Conservation (phyloP, 371 early-diverging fungal species). For the Dichotomocladium elegans region DNA sequence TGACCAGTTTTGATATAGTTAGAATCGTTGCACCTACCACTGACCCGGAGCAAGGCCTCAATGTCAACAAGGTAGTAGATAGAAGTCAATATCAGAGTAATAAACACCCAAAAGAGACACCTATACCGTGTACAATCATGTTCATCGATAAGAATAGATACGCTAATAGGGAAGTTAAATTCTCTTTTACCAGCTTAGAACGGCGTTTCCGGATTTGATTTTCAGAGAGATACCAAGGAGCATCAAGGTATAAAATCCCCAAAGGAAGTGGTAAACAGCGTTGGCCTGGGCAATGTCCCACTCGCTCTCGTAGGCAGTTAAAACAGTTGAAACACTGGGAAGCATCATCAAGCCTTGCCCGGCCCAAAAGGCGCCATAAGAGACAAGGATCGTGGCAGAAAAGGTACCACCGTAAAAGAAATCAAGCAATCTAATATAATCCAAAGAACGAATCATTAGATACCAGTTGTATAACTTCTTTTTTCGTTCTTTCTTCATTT, state of each 20-base stretch:
- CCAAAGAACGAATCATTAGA: no score
- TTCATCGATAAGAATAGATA: not conserved
- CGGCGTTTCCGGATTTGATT: slow-evolving; percentile 24
- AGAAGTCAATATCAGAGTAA: slow-evolving; percentile 3
- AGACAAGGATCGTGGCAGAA: slow-evolving; percentile 30
- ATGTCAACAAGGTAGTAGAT: slow-evolving; percentile 3
- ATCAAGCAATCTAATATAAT: slow-evolving; percentile 19
- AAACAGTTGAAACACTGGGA: slow-evolving; percentile 20
- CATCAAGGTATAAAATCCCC: slow-evolving; percentile 40
- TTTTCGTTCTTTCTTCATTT: no score
- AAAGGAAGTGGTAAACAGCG: slow-evolving; percentile 32
- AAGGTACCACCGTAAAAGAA: slow-evolving; percentile 20
- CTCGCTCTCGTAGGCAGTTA: slow-evolving; percentile 19
- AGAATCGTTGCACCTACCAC: slow-evolving; percentile 2
- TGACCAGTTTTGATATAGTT: not conserved
- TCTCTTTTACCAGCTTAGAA: slow-evolving; percentile 21
- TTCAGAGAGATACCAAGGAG: slow-evolving; percentile 31
- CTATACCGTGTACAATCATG: not conserved
- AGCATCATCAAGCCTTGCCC: slow-evolving; percentile 27
- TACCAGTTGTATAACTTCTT: no score
- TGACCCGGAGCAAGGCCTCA: slow-evolving; percentile 4
- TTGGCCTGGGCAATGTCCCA: slow-evolving; percentile 24
- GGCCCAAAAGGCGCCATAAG: slow-evolving; percentile 31
- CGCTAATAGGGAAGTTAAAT: not conserved
- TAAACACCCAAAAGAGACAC: slow-evolving; percentile 9